Evolutionary conservation across 352 stramenopile species (phyloP), one percentile per base, ranked within the genome.

Genomic region (Phytophthora macrochlamydospora): DNA sequence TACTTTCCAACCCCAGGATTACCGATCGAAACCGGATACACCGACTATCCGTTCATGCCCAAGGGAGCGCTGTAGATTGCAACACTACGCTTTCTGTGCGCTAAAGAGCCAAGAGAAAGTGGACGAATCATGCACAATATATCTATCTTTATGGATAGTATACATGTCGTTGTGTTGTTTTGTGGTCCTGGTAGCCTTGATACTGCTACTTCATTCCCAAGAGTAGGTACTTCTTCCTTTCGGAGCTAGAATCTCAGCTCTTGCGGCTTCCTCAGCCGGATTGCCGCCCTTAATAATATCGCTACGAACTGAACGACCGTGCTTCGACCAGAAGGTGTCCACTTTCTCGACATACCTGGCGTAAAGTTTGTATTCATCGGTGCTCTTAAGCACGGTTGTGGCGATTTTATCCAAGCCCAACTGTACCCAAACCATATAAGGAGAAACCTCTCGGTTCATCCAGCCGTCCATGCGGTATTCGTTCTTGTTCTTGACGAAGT

Each of bases 21-120:
- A 37, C 4, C 42, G 2, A 4, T 57, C 2, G 65, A 76, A 4
- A 53, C 64, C 6, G 83, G 81, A 12, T 91, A 89, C 76, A 79
- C 66, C 35, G 77, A 83, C 66, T 75, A 82, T 50, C 73, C 71
- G 31, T 63, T 71, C 45, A 29, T 74, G 28, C 31, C 24, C 31
- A 53, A 68, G 24, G 31, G 58, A 14, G 54, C 18, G 18, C 18
- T 24, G 18, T 24, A 24, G 18, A 24, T 24, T 24, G 18, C 18
- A 24, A 24, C 18, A 24, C 18, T 24, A 24, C 18, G 18, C 18
- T 24, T 24, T 24, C 18, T 24, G 18, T 24, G 18, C 18, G 18
- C 18, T 24, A 24, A 24, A 24, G 18, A 24, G 18, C 18, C 18
- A 24, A 24, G 18, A 24, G 18, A 24, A 24, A 24, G 18, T 24